Percentiles rank a stretch among this genome's conserved stretches.
These are phyloP conservation scores for Tolypocladium ophioglossoides DNA, from an alignment of 2,329 filamentous ascomycete genomes.

Conservation along the genomic window DNA sequence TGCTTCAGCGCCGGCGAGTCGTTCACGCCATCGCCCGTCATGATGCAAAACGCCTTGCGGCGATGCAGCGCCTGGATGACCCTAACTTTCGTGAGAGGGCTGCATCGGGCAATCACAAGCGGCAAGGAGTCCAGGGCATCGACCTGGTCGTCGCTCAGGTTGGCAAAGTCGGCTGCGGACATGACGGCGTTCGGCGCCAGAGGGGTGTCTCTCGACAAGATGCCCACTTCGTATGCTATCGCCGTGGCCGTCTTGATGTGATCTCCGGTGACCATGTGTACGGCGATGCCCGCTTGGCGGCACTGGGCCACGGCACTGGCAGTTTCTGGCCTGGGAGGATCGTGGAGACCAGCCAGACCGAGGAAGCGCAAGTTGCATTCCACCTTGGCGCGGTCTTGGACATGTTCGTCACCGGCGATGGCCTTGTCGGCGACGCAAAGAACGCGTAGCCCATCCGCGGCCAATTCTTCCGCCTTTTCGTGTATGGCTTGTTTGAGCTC, in stretches of 20 bases:
- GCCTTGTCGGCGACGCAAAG: constrained; percentile 51
- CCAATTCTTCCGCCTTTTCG: constrained; percentile 43
- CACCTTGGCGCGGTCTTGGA: constrained; percentile 38
- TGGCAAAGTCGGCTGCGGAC: constrained; percentile 53
- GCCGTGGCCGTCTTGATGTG: constrained; percentile 57
- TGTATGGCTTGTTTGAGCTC: constrained; percentile 34
- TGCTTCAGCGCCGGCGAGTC: constrained; percentile 63
- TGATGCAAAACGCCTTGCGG: constrained; percentile 57
- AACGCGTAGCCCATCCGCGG: constrained; percentile 54
- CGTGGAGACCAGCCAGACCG: constrained; percentile 63
- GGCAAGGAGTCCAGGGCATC: constrained; percentile 51
- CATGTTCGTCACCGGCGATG: constrained; percentile 26
- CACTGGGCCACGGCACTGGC: constrained; percentile 49
- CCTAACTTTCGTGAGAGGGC: constrained; percentile 61
- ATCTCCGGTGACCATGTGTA: constrained; percentile 62
- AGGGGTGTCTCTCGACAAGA: constrained; percentile 31
- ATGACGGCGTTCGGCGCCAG: constrained; percentile 39
- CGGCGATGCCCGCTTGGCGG: constrained; percentile 49
- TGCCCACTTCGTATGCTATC: constrained; percentile 56
- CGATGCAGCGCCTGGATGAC: constrained; percentile 67
- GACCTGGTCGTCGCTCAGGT: constrained; percentile 49
- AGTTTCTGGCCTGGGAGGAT: constrained; percentile 60
- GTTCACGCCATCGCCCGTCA: constrained; percentile 69
- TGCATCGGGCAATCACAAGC: constrained; percentile 59
- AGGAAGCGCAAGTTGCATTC: constrained; percentile 51